Percentiles rank a stretch among this genome's conserved stretches.
Conservation (phyloP, 1,284 basidiomycete species). For the Cryptococcus wingfieldii region DNA sequence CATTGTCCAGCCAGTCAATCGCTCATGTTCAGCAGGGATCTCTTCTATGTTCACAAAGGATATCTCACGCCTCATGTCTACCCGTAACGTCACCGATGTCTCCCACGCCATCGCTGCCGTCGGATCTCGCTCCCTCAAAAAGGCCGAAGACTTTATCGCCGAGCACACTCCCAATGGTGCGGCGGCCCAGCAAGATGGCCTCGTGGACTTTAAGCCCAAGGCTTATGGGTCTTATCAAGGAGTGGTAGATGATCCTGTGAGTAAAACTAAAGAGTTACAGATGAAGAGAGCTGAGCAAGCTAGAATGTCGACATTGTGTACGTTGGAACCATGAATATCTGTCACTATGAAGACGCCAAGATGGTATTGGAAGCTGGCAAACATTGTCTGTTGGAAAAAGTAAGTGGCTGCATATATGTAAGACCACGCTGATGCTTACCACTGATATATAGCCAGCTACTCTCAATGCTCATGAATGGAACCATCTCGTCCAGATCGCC, state of each 20-base stretch:
- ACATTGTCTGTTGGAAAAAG: slow-evolving; percentile 50
- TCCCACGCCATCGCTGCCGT: slow-evolving; percentile 49
- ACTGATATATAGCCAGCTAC: slow-evolving; percentile 41
- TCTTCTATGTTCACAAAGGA: slow-evolving; percentile 47
- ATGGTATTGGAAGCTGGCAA: slow-evolving; percentile 50
- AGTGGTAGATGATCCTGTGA: slow-evolving; percentile 43
- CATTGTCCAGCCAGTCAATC: no score
- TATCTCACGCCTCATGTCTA: slow-evolving; percentile 38
- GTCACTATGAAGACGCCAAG: slow-evolving; percentile 50
- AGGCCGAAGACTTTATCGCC: slow-evolving; percentile 48
- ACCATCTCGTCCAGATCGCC: slow-evolving; percentile 46
- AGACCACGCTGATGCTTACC: background rate
- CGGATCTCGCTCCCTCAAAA: slow-evolving; percentile 44
- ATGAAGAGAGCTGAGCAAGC: background rate
- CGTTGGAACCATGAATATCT: slow-evolving; percentile 52
- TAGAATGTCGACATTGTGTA: slow-evolving; percentile 52
- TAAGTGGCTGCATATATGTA: slow-evolving; percentile 1
- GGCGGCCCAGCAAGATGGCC: slow-evolving; percentile 28
- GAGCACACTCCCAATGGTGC: slow-evolving; percentile 34
- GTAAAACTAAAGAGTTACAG: slow-evolving; percentile 1
- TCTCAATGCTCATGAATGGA: slow-evolving; percentile 51
- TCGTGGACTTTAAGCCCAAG: slow-evolving; percentile 22
- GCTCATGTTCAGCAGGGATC: slow-evolving; percentile 29
- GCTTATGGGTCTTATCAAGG: slow-evolving; percentile 46
- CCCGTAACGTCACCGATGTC: slow-evolving; percentile 47